phyloP scores from a whole-genome alignment of 2,329 filamentous ascomycete genomes.

The Fusarium metavorans region DNA sequence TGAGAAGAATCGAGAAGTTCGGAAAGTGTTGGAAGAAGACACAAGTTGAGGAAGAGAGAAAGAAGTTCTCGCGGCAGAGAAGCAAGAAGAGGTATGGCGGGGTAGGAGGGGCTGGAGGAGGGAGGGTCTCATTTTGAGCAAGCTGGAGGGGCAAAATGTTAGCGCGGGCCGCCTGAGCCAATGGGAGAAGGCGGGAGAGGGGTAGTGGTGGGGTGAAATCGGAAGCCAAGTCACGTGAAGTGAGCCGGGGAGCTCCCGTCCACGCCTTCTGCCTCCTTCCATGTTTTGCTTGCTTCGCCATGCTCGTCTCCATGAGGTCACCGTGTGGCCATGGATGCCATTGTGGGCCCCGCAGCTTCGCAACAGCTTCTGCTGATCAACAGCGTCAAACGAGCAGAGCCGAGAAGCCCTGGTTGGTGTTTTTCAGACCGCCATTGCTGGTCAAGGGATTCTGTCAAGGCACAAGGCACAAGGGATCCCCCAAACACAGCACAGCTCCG shows the following conservation, averaged over 20 bases:
- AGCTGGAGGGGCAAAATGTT: constrained; percentile 57
- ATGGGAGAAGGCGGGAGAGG: constrained; percentile 28
- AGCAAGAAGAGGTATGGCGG: constrained; percentile 57
- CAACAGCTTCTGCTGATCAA: constrained; percentile 35
- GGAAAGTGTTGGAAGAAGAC: constrained; percentile 55
- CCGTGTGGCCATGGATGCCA: constrained; percentile 29
- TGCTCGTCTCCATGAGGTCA: constrained; percentile 43
- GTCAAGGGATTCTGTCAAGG: constrained; percentile 18
- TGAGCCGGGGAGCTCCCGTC: constrained; percentile 27
- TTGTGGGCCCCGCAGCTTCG: constrained; percentile 35
- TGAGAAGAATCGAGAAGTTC: constrained; percentile 60
- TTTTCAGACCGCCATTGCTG: constrained; percentile 36
- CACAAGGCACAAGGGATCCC: constrained; percentile 29
- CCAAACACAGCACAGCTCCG: constrained; percentile 32
- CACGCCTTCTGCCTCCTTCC: constrained; percentile 7
- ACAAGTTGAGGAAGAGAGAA: constrained; percentile 57
- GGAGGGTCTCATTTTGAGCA: constrained; percentile 59
- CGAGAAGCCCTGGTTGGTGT: constrained; percentile 17
- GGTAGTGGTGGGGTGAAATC: constrained; percentile 26
- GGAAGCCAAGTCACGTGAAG: constrained; percentile 47
- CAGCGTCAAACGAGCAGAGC: constrained; percentile 11
- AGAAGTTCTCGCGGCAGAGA: constrained; percentile 55
- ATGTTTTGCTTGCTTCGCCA: constrained; percentile 16
- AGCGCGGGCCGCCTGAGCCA: constrained; percentile 48
- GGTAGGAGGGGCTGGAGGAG: constrained; percentile 61